phyloP scores from a whole-genome alignment of 306 rosid species.

The Casuarina glauca region DNA sequence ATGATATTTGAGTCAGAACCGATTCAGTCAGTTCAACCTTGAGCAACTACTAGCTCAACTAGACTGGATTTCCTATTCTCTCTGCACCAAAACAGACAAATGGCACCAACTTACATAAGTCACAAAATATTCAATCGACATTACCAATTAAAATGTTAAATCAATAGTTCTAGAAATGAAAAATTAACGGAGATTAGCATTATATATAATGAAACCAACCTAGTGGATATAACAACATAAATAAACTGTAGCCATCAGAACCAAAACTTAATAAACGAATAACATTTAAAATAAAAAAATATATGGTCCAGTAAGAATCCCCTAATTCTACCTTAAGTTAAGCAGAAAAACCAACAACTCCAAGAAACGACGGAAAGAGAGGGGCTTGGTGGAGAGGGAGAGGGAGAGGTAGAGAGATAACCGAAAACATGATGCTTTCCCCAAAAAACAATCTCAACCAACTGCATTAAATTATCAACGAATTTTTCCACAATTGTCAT shows the following conservation, averaged over 20 bases:
- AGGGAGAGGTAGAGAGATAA: background rate
- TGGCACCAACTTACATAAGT: background rate
- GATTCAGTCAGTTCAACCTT: background rate
- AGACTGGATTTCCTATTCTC: conserved; percentile 5
- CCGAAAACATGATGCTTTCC: background rate
- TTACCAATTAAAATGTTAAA: background rate
- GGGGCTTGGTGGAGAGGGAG: background rate
- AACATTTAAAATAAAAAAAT: background rate
- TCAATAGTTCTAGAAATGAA: background rate
- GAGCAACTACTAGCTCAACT: background rate
- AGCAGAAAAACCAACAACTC: background rate
- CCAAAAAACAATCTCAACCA: background rate
- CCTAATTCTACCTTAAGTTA: background rate
- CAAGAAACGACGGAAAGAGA: background rate
- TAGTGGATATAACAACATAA: background rate
- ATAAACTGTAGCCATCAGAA: background rate
- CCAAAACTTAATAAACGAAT: background rate
- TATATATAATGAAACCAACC: background rate
- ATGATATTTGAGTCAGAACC: background rate
- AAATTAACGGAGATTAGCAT: background rate
- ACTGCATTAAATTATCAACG: background rate
- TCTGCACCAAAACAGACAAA: background rate
- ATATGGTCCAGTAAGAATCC: background rate
- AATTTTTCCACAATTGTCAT: too few species aligned
- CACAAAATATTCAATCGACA: background rate